phyloP scores from a whole-genome alignment of 257 asterid species.

The Scutellaria minor region DNA sequence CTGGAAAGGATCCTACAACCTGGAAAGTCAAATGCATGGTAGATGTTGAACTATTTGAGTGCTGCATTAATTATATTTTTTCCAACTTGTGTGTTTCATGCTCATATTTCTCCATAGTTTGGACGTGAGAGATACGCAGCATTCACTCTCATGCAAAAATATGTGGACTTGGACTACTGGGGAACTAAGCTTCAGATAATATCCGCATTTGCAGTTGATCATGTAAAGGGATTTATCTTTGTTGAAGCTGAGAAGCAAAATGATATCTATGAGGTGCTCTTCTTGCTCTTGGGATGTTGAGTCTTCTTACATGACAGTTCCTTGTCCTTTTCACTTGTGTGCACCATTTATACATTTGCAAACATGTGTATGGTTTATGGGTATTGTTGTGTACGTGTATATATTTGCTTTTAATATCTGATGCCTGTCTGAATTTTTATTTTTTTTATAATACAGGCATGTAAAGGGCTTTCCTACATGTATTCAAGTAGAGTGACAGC shows the following conservation, averaged over 20 bases:
- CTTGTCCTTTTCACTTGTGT: constrained; percentile 21
- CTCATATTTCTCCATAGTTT: no score
- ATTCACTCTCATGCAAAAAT: constrained; percentile 74
- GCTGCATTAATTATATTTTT: background rate
- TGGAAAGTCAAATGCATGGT: constrained; percentile 99
- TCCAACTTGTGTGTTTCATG: no score
- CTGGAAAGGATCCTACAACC: constrained; percentile 61
- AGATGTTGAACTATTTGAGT: constrained; percentile 29
- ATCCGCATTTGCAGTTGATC: constrained; percentile 87
- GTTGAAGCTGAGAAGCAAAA: constrained; percentile 81
- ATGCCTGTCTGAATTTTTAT: constrained; percentile 13
- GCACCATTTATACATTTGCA: background rate
- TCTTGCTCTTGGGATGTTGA: constrained; percentile 28
- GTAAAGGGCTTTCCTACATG: constrained; percentile 73
- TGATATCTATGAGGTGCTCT: constrained; percentile 59
- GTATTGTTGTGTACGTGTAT: constrained; percentile 1
- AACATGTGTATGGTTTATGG: background rate
- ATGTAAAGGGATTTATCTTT: constrained; percentile 72
- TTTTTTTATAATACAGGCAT: constrained; percentile 61
- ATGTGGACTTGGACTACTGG: constrained; percentile 55
- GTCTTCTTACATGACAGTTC: background rate
- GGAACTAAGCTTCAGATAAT: constrained; percentile 74
- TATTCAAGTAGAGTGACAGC: constrained; percentile 67
- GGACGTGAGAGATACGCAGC: no score
- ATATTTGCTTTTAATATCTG: constrained; percentile 24